Evolutionary conservation across 441 rosid genomes (phyloP), one percentile per base, ranked within the genome.

Genomic region (Croton laevigatus): DNA sequence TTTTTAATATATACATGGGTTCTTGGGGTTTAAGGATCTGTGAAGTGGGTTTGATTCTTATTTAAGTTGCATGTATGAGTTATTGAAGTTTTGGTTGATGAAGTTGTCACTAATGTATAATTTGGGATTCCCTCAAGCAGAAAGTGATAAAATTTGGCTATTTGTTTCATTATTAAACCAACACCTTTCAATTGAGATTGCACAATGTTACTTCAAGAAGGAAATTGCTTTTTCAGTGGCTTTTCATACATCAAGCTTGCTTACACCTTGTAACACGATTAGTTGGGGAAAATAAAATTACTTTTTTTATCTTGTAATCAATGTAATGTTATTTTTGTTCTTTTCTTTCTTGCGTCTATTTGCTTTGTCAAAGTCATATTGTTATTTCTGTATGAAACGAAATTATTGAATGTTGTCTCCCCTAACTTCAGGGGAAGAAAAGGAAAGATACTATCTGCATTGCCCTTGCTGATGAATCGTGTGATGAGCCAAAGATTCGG

Each of bases 371-470:
- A 23, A 14, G 10, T 4, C 2, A 19, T 45, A n/a, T 32, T 37
- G 7, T 6, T 36, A 11, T 32, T 51, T 6, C 11, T 36, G 34
- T 22, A 8, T 12, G 1, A 27, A 34, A 36, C 48, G 7, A 46
- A 11, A 12, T 51, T 23, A 32, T 27, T 19, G 16, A 16, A 55
- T n/a, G 1, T 27, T 65, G 34, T 49, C 12, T 6, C 22, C n/a
- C n/a, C n/a, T 59, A 8, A 27, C 32, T 73, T 64, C 68, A 89
- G 95, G 92, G 95, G 67, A 94, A 94, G 89, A 91, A 94, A 58
- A 86, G 97, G 79, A 94, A 83, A 66, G 97, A 94, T 71, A 90
- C 96, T 11, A 77, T 87, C n/a, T 88, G 94, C 81, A 90, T 88
- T 82, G 96, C 94, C 16, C 90, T 90, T 65, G 91, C 87, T 66